Evolutionary conservation across 208 protist genomes (phyloP).

Genomic region (Strigomonas culicis): DNA sequence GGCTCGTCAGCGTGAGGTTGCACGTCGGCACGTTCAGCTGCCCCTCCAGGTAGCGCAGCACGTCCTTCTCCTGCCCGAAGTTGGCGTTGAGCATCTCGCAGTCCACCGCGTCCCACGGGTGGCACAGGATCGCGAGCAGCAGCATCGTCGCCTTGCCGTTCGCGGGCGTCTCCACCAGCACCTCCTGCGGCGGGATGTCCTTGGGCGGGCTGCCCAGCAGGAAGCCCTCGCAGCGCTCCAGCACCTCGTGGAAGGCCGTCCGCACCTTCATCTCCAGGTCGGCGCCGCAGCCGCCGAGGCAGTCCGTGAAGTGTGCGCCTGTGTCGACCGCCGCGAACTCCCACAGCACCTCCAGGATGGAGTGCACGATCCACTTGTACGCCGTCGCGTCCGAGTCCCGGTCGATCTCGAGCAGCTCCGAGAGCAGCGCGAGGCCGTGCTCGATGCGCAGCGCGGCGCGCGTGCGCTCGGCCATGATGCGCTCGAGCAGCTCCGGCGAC

Average conservation of each 20-base stretch:
- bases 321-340: conserved; percentile 36
- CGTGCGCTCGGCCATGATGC: conserved; percentile 53
- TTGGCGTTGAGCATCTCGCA: conserved; percentile 60
- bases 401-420: conserved; percentile 22
- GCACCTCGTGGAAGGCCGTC: conserved; percentile 55
- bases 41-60: conserved; percentile 52
- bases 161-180: conserved; percentile 37
- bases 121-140: conserved; percentile 71
- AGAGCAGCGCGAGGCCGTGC: conserved; percentile 53
- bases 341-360: conserved; percentile 49
- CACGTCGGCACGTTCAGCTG: conserved; percentile 56
- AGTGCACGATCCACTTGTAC: conserved; percentile 14
- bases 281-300: conserved; percentile 57
- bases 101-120: conserved; percentile 79
- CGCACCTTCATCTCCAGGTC: conserved; percentile 69
- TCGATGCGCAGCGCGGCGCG: conserved; percentile 47
- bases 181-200: conserved; percentile 27
- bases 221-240: conserved; percentile 29
- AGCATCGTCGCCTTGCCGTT: conserved; percentile 50
- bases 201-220: conserved; percentile 26
- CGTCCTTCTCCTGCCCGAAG: conserved; percentile 32
- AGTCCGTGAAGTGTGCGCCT: conserved; percentile 61
- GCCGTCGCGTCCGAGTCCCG: background rate
- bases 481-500: conserved; percentile 48
- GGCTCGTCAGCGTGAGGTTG: conserved; percentile 38